A percentile compares a stretch with the other conserved stretches of the same genome.
Conservation (phyloP, 208 protist species). For the Acanthamoeba rhysodes region DNA sequence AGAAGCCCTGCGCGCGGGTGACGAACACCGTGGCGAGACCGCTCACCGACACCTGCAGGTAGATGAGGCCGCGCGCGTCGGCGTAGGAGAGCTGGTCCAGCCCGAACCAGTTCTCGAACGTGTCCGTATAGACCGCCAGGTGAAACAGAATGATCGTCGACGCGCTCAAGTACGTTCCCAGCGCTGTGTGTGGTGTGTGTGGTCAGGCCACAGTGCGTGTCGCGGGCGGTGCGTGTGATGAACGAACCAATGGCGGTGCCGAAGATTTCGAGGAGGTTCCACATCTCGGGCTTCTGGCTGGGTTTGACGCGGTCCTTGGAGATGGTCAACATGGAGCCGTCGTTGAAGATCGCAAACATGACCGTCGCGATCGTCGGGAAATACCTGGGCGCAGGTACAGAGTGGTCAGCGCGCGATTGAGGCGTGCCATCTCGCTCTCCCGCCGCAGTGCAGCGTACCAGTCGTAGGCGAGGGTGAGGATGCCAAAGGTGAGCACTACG, state of each 20-base stretch:
- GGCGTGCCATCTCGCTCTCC: too few relatives aligned
- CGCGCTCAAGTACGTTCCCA: conserved; percentile 84
- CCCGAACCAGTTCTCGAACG: conserved; percentile 65
- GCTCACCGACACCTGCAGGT: conserved; percentile 86
- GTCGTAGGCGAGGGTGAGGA: conserved; percentile 85
- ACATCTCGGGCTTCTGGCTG: conserved; percentile 80
- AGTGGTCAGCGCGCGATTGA: too few relatives aligned
- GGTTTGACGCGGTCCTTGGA: conserved; percentile 88
- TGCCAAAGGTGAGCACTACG: conserved; percentile 86
- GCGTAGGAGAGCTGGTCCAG: conserved; percentile 52
- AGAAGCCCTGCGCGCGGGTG: conserved; percentile 82
- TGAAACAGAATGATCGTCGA: conserved; percentile 87
- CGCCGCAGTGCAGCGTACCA: background rate
- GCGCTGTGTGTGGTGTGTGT: background rate
- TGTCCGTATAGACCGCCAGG: conserved; percentile 64
- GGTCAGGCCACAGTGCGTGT: background rate
- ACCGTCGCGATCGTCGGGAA: conserved; percentile 85
- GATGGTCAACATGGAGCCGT: conserved; percentile 89
- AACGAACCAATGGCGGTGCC: conserved; percentile 73
- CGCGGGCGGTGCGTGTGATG: too few relatives aligned
- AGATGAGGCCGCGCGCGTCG: conserved; percentile 86
- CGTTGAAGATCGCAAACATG: conserved; percentile 89
- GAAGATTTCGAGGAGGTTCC: conserved; percentile 85
- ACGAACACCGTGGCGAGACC: conserved; percentile 87
- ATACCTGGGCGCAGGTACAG: background rate